phyloP scores from a whole-genome alignment of 1,139 yeast species.

The Saccharomyces uvarum region DNA sequence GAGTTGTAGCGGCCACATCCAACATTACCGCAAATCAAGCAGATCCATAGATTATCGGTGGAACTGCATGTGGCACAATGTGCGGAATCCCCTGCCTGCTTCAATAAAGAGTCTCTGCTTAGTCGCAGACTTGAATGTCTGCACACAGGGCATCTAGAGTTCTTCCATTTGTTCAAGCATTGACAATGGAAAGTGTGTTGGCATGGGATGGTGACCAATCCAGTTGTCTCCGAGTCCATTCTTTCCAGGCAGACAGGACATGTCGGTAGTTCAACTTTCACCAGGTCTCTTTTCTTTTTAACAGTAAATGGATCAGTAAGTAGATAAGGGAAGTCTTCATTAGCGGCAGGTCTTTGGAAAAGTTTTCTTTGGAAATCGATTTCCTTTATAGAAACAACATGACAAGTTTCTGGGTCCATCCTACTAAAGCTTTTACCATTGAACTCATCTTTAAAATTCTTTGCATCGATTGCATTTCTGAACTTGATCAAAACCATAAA shows the following conservation, averaged over 20 bases:
- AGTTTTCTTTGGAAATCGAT: constrained; percentile 34
- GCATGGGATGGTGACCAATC: constrained; percentile 80
- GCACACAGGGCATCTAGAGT: constrained; percentile 88
- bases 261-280: constrained; percentile 65
- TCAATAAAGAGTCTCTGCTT: constrained; percentile 19
- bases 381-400: constrained; percentile 61
- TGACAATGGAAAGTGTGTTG: constrained; percentile 92
- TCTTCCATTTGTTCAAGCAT: constrained; percentile 83
- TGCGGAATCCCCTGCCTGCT: constrained; percentile 34
- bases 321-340: constrained; percentile 49
- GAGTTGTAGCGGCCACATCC: constrained; percentile 89
- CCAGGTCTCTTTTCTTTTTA: constrained; percentile 5
- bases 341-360: constrained; percentile 17
- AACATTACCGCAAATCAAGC: constrained; percentile 78
- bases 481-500: constrained; percentile 69
- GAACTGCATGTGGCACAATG: constrained; percentile 43
- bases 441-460: constrained; percentile 53
- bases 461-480: constrained; percentile 47
- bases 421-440: constrained; percentile 76
- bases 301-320: constrained; percentile 60
- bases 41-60: constrained; percentile 76
- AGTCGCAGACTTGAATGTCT: constrained; percentile 52
- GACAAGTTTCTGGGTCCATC: constrained; percentile 85
- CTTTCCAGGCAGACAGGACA: constrained; percentile 92
- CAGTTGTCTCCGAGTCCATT: constrained; percentile 77